Conservation (phyloP, 768 basidiomycete species). For the Rhodotorula paludigena region DNA sequence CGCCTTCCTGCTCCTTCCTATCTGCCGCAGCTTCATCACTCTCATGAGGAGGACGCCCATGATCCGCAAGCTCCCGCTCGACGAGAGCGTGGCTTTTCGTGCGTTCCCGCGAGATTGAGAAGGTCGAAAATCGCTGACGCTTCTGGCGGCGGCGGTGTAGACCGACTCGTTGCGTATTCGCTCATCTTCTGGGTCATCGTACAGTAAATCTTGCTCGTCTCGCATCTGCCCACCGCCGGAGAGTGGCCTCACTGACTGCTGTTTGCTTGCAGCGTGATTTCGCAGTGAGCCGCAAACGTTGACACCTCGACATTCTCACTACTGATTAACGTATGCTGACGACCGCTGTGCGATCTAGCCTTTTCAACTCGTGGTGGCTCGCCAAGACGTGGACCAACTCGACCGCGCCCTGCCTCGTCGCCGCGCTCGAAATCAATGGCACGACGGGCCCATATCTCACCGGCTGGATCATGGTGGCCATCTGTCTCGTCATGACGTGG, state of each 20-base stretch:
- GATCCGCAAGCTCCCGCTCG: constrained; percentile 82
- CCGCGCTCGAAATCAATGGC: constrained; percentile 77
- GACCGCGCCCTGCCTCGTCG: constrained; percentile 57
- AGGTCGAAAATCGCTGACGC: neutral
- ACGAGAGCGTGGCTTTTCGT: constrained; percentile 81
- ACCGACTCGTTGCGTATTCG: constrained; percentile 85
- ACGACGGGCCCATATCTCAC: constrained; percentile 53
- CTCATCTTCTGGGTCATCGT: constrained; percentile 71
- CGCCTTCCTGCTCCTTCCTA: constrained; percentile 85
- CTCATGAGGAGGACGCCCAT: constrained; percentile 77
- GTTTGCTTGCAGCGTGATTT: too few species aligned
- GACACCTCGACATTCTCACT: too few species aligned
- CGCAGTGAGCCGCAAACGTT: too few species aligned
- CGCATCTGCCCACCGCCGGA: neutral
- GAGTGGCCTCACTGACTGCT: too few species aligned
- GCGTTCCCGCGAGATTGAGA: neutral
- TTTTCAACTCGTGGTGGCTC: constrained; percentile 63
- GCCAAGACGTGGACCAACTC: constrained; percentile 55
- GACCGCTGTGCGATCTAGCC: neutral
- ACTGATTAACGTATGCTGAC: too few species aligned
- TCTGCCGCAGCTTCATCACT: constrained; percentile 93
- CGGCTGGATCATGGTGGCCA: constrained; percentile 51
- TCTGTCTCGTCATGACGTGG: constrained; percentile 72
- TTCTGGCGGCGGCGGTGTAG: neutral
- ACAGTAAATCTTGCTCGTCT: constrained; percentile 55